Evolutionary conservation across 2,329 filamentous ascomycete genomes (phyloP).

Genomic region (Mycocentrospora acerina): DNA sequence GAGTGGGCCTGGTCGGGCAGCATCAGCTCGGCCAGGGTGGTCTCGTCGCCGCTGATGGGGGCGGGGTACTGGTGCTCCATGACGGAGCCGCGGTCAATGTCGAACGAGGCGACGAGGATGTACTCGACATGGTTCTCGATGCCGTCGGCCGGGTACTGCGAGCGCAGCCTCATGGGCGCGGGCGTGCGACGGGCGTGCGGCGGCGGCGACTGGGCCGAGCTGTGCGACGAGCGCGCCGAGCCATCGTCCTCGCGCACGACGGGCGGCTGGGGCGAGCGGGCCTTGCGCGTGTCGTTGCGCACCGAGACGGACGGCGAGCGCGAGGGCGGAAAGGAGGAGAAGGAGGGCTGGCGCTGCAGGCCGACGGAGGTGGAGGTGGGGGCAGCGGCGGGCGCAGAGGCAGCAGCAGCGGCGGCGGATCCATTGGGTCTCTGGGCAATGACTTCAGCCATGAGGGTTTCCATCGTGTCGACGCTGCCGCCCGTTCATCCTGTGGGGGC

Average conservation of each 20-base stretch:
- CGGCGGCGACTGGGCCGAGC: conserved; percentile 23
- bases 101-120: conserved; percentile 94
- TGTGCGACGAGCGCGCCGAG: conserved; percentile 29
- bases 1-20: conserved; percentile 94
- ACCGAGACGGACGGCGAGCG: conserved; percentile 42
- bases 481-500: conserved; percentile 19
- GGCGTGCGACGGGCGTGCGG: conserved; percentile 1
- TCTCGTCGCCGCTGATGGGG: conserved; percentile 93
- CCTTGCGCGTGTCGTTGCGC: conserved; percentile 35
- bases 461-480: conserved; percentile 17
- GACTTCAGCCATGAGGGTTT: conserved; percentile 36
- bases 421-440: conserved; percentile 27
- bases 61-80: conserved; percentile 99
- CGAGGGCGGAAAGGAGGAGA: conserved; percentile 46
- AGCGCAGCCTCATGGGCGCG: conserved; percentile 37
- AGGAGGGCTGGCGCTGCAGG: conserved; percentile 45
- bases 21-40: conserved; percentile 98
- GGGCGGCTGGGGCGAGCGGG: conserved; percentile 39
- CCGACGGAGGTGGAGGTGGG: no score
- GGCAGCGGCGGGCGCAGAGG: conserved; percentile 3
- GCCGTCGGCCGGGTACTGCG: conserved; percentile 52
- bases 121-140: conserved; percentile 94
- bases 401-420: not conserved
- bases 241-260: conserved; percentile 35
- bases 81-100: conserved; percentile 91